These are phyloP conservation scores for Ogataea siamensis DNA, from an alignment of 805 yeast genomes.

Conservation along the genomic window DNA sequence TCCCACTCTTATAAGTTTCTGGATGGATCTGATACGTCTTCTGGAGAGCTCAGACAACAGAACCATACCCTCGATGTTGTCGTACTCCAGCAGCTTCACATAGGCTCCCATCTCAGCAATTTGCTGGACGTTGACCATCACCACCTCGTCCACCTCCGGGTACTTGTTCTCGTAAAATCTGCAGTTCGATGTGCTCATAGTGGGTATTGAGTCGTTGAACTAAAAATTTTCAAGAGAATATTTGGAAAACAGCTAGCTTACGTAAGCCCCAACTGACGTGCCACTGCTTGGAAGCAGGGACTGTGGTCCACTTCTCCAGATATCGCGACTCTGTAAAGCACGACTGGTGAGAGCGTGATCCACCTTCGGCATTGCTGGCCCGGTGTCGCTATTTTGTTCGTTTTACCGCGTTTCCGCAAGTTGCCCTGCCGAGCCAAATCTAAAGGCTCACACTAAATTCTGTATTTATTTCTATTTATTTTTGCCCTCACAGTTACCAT, in stretches of 20 bases:
- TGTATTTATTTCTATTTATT: conserved; percentile 6
- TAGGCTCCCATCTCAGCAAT: conserved; percentile 99
- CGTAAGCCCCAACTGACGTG: too few species aligned
- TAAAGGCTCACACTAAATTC: neutral
- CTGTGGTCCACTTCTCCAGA: too few species aligned
- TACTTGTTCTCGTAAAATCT: conserved; percentile 97
- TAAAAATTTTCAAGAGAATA: conserved; percentile 10
- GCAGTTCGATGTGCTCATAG: conserved; percentile 85
- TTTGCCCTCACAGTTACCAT: conserved; percentile 10
- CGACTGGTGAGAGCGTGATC: too few species aligned
- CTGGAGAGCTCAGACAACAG: conserved; percentile 92
- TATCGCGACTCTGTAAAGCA: too few species aligned
- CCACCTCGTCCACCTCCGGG: conserved; percentile 98
- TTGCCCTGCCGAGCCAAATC: too few species aligned
- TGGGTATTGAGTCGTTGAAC: conserved; percentile 13
- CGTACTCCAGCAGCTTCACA: conserved; percentile 92
- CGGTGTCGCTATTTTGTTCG: too few species aligned
- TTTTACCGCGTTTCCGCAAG: too few species aligned
- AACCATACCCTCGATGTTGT: conserved; percentile 98
- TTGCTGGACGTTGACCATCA: conserved; percentile 97
- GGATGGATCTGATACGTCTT: conserved; percentile 98
- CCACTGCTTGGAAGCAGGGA: too few species aligned
- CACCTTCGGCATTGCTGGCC: too few species aligned
- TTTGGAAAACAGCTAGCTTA: conserved; percentile 7
- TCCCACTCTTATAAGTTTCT: conserved; percentile 95